phyloP scores from a whole-genome alignment of 257 asterid species.

The Salvia splendens region DNA sequence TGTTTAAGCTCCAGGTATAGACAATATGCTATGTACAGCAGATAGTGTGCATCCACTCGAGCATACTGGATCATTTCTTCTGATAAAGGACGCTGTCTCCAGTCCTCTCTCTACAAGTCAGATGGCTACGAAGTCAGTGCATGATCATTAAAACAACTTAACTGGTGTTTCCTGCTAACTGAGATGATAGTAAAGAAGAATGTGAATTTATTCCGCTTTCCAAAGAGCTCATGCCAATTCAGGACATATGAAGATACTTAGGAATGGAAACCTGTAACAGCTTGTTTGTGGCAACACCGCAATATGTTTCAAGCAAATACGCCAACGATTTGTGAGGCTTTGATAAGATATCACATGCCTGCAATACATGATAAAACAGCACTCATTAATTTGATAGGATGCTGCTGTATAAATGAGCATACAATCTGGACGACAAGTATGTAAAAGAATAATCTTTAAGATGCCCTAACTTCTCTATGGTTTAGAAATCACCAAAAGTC shows the following conservation, averaged over 20 bases:
- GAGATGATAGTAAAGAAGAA: conserved; percentile 1
- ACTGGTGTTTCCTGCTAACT: conserved; percentile 19
- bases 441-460: conserved; percentile 12
- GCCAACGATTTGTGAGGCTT: conserved; percentile 97
- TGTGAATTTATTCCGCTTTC: conserved; percentile 2
- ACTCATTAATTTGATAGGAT: conserved; percentile 25
- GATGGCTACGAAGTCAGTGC: conserved; percentile 26
- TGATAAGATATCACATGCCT: conserved; percentile 84
- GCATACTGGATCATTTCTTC: conserved; percentile 89
- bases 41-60: conserved; percentile 80
- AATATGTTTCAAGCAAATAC: conserved; percentile 79
- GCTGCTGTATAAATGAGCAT: background rate
- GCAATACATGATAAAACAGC: conserved; percentile 37
- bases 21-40: conserved; percentile 62
- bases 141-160: conserved; percentile 17
- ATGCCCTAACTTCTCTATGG: conserved; percentile 25
- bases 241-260: background rate
- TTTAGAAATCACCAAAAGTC: conserved; percentile 24
- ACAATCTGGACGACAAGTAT: conserved; percentile 16
- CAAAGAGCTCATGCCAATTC: conserved; percentile 23
- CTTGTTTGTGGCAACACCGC: conserved; percentile 70
- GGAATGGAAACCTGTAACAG: conserved; percentile 64
- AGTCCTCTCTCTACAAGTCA: conserved; percentile 81
- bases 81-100: conserved; percentile 96
- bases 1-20: conserved; percentile 73